Base-by-base conservation (phyloP, 345 rosid genomes). In the Trapa bicornis region DNA sequence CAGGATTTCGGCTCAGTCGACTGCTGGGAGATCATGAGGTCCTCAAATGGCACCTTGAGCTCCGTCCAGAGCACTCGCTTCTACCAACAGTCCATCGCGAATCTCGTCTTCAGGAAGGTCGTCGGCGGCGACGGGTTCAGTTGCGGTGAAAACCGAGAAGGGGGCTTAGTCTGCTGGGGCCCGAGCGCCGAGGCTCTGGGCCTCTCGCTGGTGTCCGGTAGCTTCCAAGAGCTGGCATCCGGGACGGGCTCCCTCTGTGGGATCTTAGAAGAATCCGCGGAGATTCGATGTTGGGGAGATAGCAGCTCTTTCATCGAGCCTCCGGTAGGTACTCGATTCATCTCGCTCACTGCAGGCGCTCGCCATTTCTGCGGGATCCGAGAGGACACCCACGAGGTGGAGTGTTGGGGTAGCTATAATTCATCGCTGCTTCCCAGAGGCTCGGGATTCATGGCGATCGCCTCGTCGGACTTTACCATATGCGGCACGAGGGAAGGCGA, bases 111-210 rank as follows among this genome's bases (percentile, higher is more conserved):
- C 57, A 77, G 75, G 67, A 76, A 72, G 33, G 77, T 93, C 68
- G 92, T 83, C 4, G 82, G 94, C 36, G 98, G 98, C 61, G 91
- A 90, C 33, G 97, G 96, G 9, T 90, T 85, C 81, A 93, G 85
- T 68, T 93, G 98, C 73, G 98, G 98, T 36, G 77, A 76, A 37
- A 77, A 84, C 62, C 81, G 89, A 76, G 94, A 77, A 35, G 89
- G 90, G 32, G 97, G 92, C 45, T 11, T 84, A 33, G 74, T 81
- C 69, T 93, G 98, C 61, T 93, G 96, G 88, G 98, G 98, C 65
- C 97, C 99, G 2, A 77, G 75, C 29, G 78, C 88, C 9, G 57
- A 63, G 3, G 64, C 17, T 58, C 72, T 92, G 39, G 83, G 83
- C 54, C 48, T 86, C 76, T 82, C 81, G 2, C 82, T 68, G 41